These are phyloP conservation scores for Neurospora sp. DNA, from an alignment of 2,329 filamentous ascomycete genomes.

Conservation along the genomic window DNA sequence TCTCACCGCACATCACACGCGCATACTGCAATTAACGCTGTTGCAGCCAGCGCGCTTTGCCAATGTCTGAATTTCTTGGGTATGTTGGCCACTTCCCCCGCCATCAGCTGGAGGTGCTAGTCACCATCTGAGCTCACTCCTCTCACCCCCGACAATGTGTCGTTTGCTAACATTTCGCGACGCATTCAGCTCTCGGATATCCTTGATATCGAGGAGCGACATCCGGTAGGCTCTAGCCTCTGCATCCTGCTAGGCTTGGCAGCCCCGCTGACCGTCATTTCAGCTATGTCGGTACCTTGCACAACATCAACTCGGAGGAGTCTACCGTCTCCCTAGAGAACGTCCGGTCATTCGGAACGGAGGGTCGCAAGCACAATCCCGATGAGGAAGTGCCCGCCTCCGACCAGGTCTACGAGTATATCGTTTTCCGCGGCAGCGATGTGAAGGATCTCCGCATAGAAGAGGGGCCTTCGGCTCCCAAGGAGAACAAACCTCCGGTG, in stretches of 20 bases:
- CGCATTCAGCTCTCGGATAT: conserved; percentile 66
- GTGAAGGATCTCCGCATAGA: conserved; percentile 97
- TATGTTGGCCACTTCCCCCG: conserved; percentile 25
- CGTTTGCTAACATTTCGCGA: conserved; percentile 20
- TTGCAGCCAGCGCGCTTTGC: conserved; percentile 3
- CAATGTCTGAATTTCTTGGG: conserved; percentile 54
- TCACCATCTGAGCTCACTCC: conserved; percentile 3
- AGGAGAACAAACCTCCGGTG: conserved; percentile 67
- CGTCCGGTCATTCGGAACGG: conserved; percentile 88
- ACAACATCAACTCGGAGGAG: conserved; percentile 96
- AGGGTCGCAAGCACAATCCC: conserved; percentile 71
- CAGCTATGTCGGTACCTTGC: conserved; percentile 90
- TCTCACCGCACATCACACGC: conserved; percentile 6
- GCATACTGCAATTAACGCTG: not conserved
- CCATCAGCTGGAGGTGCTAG: not conserved
- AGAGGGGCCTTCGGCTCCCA: conserved; percentile 61
- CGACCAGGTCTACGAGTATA: conserved; percentile 92
- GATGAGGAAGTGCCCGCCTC: conserved; percentile 77
- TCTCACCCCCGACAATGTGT: conserved; percentile 8
- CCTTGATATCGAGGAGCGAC: conserved; percentile 93
- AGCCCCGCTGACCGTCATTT: conserved; percentile 24
- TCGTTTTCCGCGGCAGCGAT: conserved; percentile 95
- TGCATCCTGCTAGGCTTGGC: conserved; percentile 8
- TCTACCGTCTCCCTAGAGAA: conserved; percentile 96
- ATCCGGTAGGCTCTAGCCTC: conserved; percentile 61